Base-by-base conservation (phyloP, 2,329 filamentous ascomycete species). In the Macroventuria anomochaeta region DNA sequence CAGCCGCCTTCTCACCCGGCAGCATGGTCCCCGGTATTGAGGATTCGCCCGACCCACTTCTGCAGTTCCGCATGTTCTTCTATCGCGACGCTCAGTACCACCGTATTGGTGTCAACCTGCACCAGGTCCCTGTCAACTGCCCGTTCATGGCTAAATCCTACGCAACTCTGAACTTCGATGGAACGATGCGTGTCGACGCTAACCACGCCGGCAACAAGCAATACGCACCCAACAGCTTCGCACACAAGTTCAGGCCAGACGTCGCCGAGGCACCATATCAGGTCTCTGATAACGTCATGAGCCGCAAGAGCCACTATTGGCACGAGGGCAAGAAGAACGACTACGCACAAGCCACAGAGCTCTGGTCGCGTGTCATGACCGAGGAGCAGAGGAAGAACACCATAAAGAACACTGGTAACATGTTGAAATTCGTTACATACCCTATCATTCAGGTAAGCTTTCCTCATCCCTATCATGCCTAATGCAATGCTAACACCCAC, bases 321-420 rank as follows among this genome's bases (percentile, higher is more conserved):
- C 81, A 83, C 59, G 81, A 84, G 62, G 81, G 80, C 17, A 80
- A 80, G 67, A 73, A 74, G 60, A 79, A 69, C 56, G 81, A 84
- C 41, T 83, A 84, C 62, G 77, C 78, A 20, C 81, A 84, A 63
- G 76, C 80, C 3, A 75, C 72, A 3, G 77, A 79, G 54, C 75
- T 84, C 10, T 84, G 81, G 73, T 63, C 57, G 17, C 66, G 74
- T 10, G 81, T 82, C 49, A 83, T 84, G 80, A 75, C 63, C 43
- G 71, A 76, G 10, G 58, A 76, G 48, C 69, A 75, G 58, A 72
- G 77, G 26, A 64, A 76, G 41, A 77, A 83, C 58, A 76, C 80
- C 6, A 77, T 80, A 58, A 66, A 66, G 32, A 84, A 84, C 61
- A 84, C 81, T 0, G 80, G 74, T 2, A 76, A 76, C 38, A 74